phyloP scores from a whole-genome alignment of 1,284 basidiomycete species.

The Malassezia furfur region DNA sequence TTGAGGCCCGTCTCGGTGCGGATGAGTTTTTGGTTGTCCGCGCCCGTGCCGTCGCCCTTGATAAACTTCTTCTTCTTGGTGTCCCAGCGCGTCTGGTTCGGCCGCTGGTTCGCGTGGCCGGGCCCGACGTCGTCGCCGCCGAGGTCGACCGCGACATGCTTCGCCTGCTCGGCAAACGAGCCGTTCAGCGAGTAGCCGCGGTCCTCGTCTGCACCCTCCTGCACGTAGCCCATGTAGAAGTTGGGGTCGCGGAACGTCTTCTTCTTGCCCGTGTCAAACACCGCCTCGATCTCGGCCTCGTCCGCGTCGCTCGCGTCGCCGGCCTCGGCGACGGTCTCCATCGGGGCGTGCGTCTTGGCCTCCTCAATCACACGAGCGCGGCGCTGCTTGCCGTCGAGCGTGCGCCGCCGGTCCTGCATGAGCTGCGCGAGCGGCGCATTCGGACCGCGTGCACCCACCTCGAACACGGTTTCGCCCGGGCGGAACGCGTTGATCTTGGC shows the following conservation, averaged over 20 bases:
- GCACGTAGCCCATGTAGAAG: constrained; percentile 84
- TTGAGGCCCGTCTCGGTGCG: constrained; percentile 82
- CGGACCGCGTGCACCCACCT: constrained; percentile 69
- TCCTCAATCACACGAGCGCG: constrained; percentile 48
- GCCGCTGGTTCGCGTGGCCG: constrained; percentile 38
- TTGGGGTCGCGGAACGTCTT: constrained; percentile 64
- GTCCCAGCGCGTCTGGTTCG: constrained; percentile 69
- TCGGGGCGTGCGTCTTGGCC: constrained; percentile 21
- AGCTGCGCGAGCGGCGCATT: constrained; percentile 51
- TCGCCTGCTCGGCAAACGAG: constrained; percentile 74
- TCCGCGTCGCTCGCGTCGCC: constrained; percentile 2
- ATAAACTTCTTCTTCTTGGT: constrained; percentile 93
- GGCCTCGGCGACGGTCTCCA: neutral
- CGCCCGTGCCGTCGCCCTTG: constrained; percentile 69
- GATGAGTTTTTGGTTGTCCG: constrained; percentile 90
- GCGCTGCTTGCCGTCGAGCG: constrained; percentile 55
- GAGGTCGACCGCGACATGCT: constrained; percentile 70
- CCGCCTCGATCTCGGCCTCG: constrained; percentile 22
- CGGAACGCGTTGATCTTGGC: constrained; percentile 69
- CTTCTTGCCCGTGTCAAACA: constrained; percentile 22
- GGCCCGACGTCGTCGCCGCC: constrained; percentile 58
- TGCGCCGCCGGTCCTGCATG: constrained; percentile 81
- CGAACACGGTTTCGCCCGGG: constrained; percentile 83
- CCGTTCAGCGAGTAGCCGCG: constrained; percentile 59
- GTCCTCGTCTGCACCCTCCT: constrained; percentile 73